Evolutionary conservation across 2,329 filamentous ascomycete genomes (phyloP).

Genomic region (Fusarium sacchari): DNA sequence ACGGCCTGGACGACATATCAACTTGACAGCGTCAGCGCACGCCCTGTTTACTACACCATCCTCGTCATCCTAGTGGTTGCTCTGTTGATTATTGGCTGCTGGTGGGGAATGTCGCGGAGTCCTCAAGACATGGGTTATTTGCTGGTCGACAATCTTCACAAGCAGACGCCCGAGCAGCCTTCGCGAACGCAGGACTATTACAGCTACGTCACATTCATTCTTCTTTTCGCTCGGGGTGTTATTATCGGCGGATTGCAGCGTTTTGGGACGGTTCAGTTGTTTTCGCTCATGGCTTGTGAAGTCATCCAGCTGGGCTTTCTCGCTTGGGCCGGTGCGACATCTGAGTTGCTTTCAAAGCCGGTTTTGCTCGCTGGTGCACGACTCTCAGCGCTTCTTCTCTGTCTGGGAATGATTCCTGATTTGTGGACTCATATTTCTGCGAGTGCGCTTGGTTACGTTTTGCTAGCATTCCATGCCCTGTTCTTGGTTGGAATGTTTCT

Average conservation of each 20-base stretch:
- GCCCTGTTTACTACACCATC: constrained; percentile 45
- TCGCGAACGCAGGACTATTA: constrained; percentile 60
- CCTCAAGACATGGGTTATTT: constrained; percentile 45
- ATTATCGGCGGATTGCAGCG: constrained; percentile 31
- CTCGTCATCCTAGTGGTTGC: constrained; percentile 45
- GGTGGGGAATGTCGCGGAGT: constrained; percentile 43
- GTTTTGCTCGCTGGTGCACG: constrained; percentile 3
- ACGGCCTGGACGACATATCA: constrained; percentile 79
- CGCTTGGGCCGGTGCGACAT: constrained; percentile 70
- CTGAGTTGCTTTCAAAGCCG: constrained; percentile 4
- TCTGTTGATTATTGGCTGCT: constrained; percentile 39
- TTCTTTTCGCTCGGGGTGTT: constrained; percentile 27
- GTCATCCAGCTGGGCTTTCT: constrained; percentile 20
- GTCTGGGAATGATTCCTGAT: constrained; percentile 65
- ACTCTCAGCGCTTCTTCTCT: constrained; percentile 33
- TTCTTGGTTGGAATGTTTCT: constrained; percentile 49
- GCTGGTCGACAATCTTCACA: constrained; percentile 66
- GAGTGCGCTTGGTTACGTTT: constrained; percentile 76
- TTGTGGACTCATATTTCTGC: constrained; percentile 69
- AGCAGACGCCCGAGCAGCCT: constrained; percentile 61
- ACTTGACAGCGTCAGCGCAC: constrained; percentile 50
- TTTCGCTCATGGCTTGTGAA: constrained; percentile 26
- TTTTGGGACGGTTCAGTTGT: constrained; percentile 21
- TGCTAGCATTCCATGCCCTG: constrained; percentile 72
- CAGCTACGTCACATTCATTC: constrained; percentile 40